phyloP scores from a whole-genome alignment of 768 basidiomycete genomes.

The Russula abietina region DNA sequence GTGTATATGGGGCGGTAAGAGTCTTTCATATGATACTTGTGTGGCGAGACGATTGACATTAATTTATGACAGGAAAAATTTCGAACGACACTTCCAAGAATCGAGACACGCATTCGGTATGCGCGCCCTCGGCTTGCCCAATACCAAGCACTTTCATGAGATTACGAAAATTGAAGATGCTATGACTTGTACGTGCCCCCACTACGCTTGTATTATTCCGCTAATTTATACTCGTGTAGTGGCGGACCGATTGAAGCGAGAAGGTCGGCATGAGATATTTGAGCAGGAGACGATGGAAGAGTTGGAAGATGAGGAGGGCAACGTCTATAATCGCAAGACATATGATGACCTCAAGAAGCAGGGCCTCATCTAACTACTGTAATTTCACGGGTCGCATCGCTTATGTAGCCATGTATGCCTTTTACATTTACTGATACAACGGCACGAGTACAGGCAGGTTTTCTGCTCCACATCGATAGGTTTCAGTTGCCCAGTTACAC shows the following conservation, averaged over 20 bases:
- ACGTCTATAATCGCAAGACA: slow-evolving; percentile 97
- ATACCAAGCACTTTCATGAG: slow-evolving; percentile 99
- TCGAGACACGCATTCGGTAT: slow-evolving; percentile 96
- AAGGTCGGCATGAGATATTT: slow-evolving; percentile 91
- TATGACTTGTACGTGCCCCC: slow-evolving; percentile 66
- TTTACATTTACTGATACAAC: background rate
- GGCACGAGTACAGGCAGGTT: background rate
- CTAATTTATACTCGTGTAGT: slow-evolving; percentile 42
- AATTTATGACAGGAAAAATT: slow-evolving; percentile 74
- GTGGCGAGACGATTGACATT: background rate
- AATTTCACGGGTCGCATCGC: background rate
- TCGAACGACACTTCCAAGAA: slow-evolving; percentile 96
- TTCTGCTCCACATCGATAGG: no score
- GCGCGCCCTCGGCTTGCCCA: slow-evolving; percentile 93
- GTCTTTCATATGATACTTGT: background rate
- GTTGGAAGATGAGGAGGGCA: slow-evolving; percentile 96
- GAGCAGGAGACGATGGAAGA: slow-evolving; percentile 96
- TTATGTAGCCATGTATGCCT: background rate
- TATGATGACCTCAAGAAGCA: slow-evolving; percentile 97
- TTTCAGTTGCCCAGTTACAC: no score
- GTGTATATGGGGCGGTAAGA: slow-evolving; percentile 91
- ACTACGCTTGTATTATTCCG: slow-evolving; percentile 1
- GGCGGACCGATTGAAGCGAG: slow-evolving; percentile 94
- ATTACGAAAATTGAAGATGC: slow-evolving; percentile 97
- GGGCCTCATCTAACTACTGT: slow-evolving; percentile 57